phyloP scores from a whole-genome alignment of 2,329 filamentous ascomycete genomes.

The Claviceps humidiphila region DNA sequence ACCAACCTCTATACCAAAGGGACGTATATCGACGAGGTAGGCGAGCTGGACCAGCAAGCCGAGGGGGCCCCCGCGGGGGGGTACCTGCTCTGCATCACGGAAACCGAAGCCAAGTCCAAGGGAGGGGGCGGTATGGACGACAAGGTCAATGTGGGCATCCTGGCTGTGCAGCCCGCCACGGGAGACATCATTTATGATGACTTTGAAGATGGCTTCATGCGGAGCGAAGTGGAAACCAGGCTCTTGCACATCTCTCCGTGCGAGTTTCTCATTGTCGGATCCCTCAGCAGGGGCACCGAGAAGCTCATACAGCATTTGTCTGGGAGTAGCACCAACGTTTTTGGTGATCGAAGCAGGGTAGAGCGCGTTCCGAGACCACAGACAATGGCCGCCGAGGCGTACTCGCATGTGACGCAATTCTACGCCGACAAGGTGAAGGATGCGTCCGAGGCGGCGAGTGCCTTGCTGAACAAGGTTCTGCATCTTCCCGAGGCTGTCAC shows the following conservation, averaged over 20 bases:
- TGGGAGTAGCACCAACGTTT: slow-evolving; percentile 78
- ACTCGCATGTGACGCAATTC: slow-evolving; percentile 82
- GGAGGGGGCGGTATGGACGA: slow-evolving; percentile 68
- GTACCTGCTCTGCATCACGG: slow-evolving; percentile 88
- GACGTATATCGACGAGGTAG: slow-evolving; percentile 89
- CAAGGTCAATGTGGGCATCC: slow-evolving; percentile 78
- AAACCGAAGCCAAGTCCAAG: slow-evolving; percentile 54
- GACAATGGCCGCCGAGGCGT: slow-evolving; percentile 71
- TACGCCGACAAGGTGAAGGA: slow-evolving; percentile 76
- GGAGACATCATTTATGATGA: slow-evolving; percentile 92
- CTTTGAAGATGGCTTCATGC: slow-evolving; percentile 96
- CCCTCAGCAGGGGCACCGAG: slow-evolving; percentile 79
- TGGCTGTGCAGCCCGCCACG: slow-evolving; percentile 90
- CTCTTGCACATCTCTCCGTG: slow-evolving; percentile 89
- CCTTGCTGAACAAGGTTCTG: slow-evolving; percentile 73
- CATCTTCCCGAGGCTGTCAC: slow-evolving; percentile 75
- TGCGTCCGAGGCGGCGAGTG: slow-evolving; percentile 40
- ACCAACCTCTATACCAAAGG: slow-evolving; percentile 97
- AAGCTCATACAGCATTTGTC: slow-evolving; percentile 86
- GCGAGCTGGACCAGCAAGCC: slow-evolving; percentile 50
- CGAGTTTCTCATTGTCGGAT: slow-evolving; percentile 85
- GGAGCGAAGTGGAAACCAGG: slow-evolving; percentile 90
- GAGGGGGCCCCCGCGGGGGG: slow-evolving; percentile 48
- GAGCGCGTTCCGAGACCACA: slow-evolving; percentile 66
- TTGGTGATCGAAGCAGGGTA: slow-evolving; percentile 78